Evolutionary conservation across 495 filamentous ascomycete species (phyloP).

Genomic region (Tuber magnatum): DNA sequence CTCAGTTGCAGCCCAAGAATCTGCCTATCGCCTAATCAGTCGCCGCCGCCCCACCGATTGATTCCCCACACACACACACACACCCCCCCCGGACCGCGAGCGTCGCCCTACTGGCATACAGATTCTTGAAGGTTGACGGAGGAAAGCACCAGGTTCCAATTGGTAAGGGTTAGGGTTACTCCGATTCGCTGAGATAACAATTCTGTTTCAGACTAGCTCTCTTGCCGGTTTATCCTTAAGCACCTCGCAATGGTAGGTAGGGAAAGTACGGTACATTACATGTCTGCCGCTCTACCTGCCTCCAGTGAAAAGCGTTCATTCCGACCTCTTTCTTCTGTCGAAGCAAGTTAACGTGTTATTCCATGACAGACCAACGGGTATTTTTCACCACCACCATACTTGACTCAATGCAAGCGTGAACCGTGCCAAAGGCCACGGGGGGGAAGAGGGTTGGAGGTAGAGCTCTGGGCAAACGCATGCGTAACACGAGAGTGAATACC

Average conservation of each 20-base stretch:
- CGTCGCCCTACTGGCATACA: not conserved
- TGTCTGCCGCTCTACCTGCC: not conserved
- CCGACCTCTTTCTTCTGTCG: not conserved
- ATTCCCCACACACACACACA: no score
- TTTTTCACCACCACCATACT: slow-evolving; percentile 1
- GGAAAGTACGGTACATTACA: not conserved
- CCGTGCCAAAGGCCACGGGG: not conserved
- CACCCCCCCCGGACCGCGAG: not conserved
- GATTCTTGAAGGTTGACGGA: not conserved
- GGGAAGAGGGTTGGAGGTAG: not conserved
- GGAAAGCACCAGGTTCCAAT: not conserved
- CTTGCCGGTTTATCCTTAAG: not conserved
- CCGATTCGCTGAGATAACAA: not conserved
- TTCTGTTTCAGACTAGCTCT: not conserved
- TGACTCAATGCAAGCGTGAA: not conserved
- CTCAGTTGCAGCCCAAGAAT: not conserved
- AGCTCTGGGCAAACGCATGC: not conserved
- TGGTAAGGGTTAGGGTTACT: not conserved
- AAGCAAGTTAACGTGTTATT: not conserved
- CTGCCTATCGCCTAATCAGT: not conserved
- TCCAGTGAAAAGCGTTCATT: not conserved
- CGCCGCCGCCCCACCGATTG: not conserved
- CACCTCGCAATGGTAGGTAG: not conserved
- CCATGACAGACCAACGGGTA: not conserved
- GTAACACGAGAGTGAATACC: not conserved